Base-by-base conservation (phyloP, 163 green algal genomes). In the Scenedesmus sp. region DNA sequence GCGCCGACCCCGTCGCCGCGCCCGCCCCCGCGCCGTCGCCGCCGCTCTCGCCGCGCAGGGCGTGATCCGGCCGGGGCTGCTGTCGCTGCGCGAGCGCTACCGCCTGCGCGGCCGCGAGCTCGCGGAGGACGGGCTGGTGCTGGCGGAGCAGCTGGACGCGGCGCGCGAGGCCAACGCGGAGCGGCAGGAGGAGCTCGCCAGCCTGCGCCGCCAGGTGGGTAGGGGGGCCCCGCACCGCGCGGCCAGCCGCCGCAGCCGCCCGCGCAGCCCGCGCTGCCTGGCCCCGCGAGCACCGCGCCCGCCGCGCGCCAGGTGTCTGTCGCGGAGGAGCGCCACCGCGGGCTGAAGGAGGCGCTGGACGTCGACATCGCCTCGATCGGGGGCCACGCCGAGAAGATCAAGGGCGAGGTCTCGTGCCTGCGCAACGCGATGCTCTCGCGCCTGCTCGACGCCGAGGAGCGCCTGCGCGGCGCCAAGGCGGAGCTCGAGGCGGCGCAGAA, bases 71-170 rank as follows among this genome's bases (percentile, higher is more conserved):
- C 50, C 79, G 3, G 77, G 69, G 1, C 39, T 84, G 58, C 36
- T 80, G 60, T 54, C 50, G 36, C 60, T 80, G 48, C 72, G 70
- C 33, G 64, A 73, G 65, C 58, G 42, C 15, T 83, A 66, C 44
- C 26, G 36, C 13, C 44, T 64, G 17, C 56, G 57, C 14, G 65
- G 60, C 22, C 69, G 53, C 47, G 69, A 75, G 44, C 42, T 78
- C 26, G 47, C 42, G 13, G 28, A 60, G 57, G 78, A 89, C 77
- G 82, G 85, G 1, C n/a, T 64, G 17, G 83, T 80, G 47, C 76
- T 94, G 33, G 78, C 90, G 60, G 85, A 90, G 47, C 73, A 87
- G 76, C 58, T 88, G 60, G 83, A 87, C 54, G 75, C 71, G n/a
- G 70, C 70, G 11, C 75, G 73, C 0, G 84, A 92, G 54, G 76